Base-by-base conservation (phyloP, 108 stramenopile species). In the Nitzschia sp. region DNA sequence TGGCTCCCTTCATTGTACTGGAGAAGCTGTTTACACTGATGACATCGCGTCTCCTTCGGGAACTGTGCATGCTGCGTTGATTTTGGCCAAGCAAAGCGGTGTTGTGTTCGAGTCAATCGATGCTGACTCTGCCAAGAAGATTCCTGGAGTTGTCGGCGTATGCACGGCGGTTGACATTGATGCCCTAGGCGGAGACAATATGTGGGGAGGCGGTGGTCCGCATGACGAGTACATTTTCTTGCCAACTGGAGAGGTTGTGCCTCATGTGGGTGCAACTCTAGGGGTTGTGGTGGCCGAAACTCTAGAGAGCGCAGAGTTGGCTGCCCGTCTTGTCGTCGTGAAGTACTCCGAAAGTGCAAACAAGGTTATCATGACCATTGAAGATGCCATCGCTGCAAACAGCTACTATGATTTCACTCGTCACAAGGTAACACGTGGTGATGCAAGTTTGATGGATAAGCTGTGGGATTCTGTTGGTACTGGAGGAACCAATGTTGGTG, bases 1-100 rank as follows among this genome's bases (percentile, higher is more conserved):
- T 10, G 92, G 91, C 11, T 74, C 91, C 19, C 67, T 92, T 14
- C 97, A 97, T 71, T 93, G 90, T 48, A 93, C 93, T 1, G 95
- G 97, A 22, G 97, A 97, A 69, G 97, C 97, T 19, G 39, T 74
- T 10, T 97, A 97, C 80, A 69, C 75, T 12, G 97, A 96, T 70
- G 97, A 97, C 65, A 91, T 94, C 52, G 92, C 92, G 21, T 67
- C 87, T 24, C 93, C 95, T 10, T 44, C 75, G 12, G 81, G 88
- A 46, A 75, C 88, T 19, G 82, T 97, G 7, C 93, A 94, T 41
- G 95, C 80, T 20, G 76, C 77, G 15, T 85, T 97, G 22, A 84
- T 97, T n/a, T 65, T 89, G 24, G 77, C 93, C 10, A 72, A 71
- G 7, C 66, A 80, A 53, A 85, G 91, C 38, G 87, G 95, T 51